These are phyloP conservation scores for Paecilomyces dactylethromorphus DNA, from an alignment of 2,329 filamentous ascomycete species.

Conservation along the genomic window DNA sequence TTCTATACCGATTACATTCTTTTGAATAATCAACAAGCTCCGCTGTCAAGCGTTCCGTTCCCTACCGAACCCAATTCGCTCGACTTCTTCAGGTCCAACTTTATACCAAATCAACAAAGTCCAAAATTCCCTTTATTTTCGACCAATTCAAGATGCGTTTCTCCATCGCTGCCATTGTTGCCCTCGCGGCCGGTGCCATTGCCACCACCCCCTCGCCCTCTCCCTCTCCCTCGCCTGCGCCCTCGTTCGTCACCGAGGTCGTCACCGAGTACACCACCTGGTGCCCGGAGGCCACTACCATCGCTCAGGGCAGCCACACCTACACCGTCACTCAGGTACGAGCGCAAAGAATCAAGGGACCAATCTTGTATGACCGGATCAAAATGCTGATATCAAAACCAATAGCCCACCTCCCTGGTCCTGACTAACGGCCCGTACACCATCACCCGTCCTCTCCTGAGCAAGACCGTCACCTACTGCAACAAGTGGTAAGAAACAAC, in stretches of 20 bases:
- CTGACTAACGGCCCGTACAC: slow-evolving; percentile 68
- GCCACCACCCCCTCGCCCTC: slow-evolving; percentile 11
- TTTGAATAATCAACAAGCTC: slow-evolving; percentile 13
- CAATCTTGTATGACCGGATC: background rate
- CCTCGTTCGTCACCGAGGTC: slow-evolving; percentile 55
- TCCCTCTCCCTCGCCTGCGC: too few relatives aligned
- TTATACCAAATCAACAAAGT: background rate
- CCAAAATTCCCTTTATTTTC: background rate
- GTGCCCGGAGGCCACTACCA: slow-evolving; percentile 61
- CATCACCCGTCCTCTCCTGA: slow-evolving; percentile 46
- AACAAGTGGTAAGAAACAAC: slow-evolving; percentile 30
- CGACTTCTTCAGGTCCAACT: background rate
- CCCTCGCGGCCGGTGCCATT: slow-evolving; percentile 33
- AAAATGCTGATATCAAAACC: background rate
- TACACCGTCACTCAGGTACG: slow-evolving; percentile 62
- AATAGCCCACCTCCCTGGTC: slow-evolving; percentile 60
- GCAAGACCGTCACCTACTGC: slow-evolving; percentile 47
- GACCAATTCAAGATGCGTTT: slow-evolving; percentile 43
- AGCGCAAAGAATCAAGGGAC: background rate
- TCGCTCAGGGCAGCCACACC: slow-evolving; percentile 59
- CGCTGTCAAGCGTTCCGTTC: background rate
- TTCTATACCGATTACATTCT: slow-evolving; percentile 33
- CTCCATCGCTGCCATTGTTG: slow-evolving; percentile 35
- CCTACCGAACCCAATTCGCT: background rate
- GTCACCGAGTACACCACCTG: slow-evolving; percentile 63